phyloP scores from a whole-genome alignment of 1,139 yeast species.

The Pneumocystis carinii region DNA sequence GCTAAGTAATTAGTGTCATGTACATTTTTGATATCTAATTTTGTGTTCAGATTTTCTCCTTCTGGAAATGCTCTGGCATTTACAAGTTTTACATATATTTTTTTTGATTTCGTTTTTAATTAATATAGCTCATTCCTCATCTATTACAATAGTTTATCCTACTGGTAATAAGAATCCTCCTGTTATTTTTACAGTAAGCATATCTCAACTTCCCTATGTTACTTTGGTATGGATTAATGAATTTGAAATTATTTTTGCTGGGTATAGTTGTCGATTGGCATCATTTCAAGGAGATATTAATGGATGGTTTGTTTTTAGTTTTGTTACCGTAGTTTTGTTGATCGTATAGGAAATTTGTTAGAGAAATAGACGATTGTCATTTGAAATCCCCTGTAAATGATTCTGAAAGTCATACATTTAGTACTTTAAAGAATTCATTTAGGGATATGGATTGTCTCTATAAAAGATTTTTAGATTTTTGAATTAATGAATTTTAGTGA shows the following conservation, averaged over 20 bases:
- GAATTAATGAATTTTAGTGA: constrained; percentile 23
- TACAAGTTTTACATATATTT: constrained; percentile 25
- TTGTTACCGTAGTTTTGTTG: constrained; percentile 44
- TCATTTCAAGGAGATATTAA: constrained; percentile 55
- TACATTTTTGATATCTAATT: background rate
- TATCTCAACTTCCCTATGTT: constrained; percentile 73
- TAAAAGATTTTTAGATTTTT: constrained; percentile 33
- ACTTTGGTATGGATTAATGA: constrained; percentile 56
- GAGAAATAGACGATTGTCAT: constrained; percentile 22
- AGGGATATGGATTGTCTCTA: constrained; percentile 93
- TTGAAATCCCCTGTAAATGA: constrained; percentile 23
- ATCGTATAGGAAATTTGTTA: constrained; percentile 13
- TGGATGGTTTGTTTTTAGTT: constrained; percentile 54
- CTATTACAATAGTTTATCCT: constrained; percentile 53
- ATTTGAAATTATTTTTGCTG: constrained; percentile 64
- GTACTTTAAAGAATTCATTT: constrained; percentile 86
- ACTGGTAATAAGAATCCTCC: constrained; percentile 52
- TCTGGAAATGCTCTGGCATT: constrained; percentile 64
- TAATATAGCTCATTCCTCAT: constrained; percentile 20
- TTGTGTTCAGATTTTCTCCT: constrained; percentile 59
- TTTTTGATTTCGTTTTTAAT: background rate
- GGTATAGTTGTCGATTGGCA: constrained; percentile 84
- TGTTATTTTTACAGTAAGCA: constrained; percentile 35
- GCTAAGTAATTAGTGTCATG: background rate
- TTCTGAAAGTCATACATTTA: constrained; percentile 41